A percentile compares a stretch with the other conserved stretches of the same genome.
Evolutionary conservation across 768 basidiomycete species (phyloP).

Genomic region (Butyriboletus loyo): DNA sequence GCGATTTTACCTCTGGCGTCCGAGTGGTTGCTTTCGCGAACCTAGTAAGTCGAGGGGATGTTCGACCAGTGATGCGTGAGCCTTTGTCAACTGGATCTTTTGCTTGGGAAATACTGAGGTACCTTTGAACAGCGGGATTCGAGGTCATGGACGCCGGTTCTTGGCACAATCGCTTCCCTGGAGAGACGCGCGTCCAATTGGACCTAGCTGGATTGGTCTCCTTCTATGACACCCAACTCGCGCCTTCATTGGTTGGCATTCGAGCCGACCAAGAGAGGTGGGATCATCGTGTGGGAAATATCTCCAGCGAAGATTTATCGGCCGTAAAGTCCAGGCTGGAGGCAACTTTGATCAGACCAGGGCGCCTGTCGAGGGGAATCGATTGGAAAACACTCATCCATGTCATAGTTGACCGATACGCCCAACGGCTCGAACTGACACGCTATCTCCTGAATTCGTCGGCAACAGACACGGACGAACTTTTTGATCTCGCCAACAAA

Average conservation of each 20-base stretch:
- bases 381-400: constrained; percentile 35
- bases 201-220: no score
- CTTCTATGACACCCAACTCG: no score
- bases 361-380: constrained; percentile 22
- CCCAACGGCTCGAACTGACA: no score
- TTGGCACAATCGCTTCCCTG: no score
- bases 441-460: no score
- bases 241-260: no score
- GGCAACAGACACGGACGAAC: neutral
- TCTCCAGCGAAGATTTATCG: constrained; percentile 23
- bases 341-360: constrained; percentile 7
- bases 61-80: neutral
- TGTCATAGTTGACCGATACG: no score
- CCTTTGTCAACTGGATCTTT: neutral
- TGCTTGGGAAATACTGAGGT: neutral
- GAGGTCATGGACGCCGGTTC: constrained; percentile 13
- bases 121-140: neutral
- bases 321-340: constrained; percentile 6
- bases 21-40: constrained; percentile 19
- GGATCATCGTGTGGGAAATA: constrained; percentile 29
- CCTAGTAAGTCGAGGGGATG: neutral
- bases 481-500: constrained; percentile 6
- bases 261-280: constrained; percentile 26
- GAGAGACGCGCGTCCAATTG: no score
- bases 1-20: no score